phyloP scores from a whole-genome alignment of 495 filamentous ascomycete genomes.

The Aspergillus sclerotiicarbonarius region DNA sequence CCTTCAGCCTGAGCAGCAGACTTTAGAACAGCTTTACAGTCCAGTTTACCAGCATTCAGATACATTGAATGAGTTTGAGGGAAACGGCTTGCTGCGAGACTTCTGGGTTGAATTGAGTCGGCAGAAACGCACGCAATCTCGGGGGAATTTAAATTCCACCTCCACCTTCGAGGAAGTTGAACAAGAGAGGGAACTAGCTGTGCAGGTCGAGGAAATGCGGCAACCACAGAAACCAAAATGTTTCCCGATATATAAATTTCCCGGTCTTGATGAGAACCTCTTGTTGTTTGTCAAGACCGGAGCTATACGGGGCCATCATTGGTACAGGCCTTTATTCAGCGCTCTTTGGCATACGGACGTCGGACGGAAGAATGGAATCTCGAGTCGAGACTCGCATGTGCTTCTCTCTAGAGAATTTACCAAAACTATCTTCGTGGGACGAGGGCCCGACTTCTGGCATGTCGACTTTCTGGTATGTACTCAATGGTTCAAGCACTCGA shows the following conservation, averaged over 20 bases:
- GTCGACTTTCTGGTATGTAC: neutral
- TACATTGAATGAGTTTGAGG: neutral
- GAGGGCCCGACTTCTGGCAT: neutral
- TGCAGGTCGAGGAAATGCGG: slow-evolving; percentile 27
- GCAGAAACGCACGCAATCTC: neutral
- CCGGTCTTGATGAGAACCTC: neutral
- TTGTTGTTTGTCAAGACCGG: neutral
- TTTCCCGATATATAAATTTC: neutral
- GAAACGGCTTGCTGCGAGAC: neutral
- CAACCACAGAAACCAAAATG: slow-evolving; percentile 26
- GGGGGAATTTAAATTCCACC: neutral
- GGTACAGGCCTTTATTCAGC: neutral
- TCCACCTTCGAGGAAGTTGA: slow-evolving; percentile 52
- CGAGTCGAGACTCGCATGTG: neutral
- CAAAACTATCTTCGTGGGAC: neutral
- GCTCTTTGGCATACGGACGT: neutral
- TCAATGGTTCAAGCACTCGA: neutral
- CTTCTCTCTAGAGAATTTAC: neutral
- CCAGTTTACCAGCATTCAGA: too few relatives aligned
- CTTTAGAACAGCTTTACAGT: neutral
- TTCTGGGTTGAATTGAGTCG: neutral
- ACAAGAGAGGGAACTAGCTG: slow-evolving; percentile 36
- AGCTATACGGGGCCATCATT: neutral
- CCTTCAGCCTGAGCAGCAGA: neutral
- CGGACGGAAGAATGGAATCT: neutral